These are phyloP conservation scores for Penicillium arizonense DNA, from an alignment of 495 filamentous ascomycete genomes.

Conservation along the genomic window DNA sequence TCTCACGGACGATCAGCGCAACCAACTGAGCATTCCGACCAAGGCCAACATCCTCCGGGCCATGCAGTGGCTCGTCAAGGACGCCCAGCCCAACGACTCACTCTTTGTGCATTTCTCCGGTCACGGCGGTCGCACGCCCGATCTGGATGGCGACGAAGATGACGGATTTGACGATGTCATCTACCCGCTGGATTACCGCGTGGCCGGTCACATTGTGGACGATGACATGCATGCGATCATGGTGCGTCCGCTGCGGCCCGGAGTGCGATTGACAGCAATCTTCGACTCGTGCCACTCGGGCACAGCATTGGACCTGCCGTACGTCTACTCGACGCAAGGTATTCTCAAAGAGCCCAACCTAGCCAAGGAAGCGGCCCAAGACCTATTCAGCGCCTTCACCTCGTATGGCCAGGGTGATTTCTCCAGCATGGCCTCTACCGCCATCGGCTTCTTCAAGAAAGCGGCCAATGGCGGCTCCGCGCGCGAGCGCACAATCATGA, in stretches of 20 bases:
- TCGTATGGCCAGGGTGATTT: conserved; percentile 88
- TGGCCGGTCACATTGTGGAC: conserved; percentile 90
- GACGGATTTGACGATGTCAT: conserved; percentile 98
- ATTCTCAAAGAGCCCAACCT: conserved; percentile 97
- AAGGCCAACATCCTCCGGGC: conserved; percentile 93
- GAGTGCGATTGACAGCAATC: conserved; percentile 91
- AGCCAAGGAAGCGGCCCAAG: conserved; percentile 94
- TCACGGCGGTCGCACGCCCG: conserved; percentile 92
- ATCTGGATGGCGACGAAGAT: conserved; percentile 92
- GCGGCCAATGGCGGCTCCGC: conserved; percentile 77
- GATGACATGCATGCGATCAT: conserved; percentile 98
- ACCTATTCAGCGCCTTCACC: conserved; percentile 80
- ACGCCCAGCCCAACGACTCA: conserved; percentile 91
- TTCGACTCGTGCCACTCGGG: conserved; percentile 99
- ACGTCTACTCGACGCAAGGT: conserved; percentile 93
- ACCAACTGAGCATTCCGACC: conserved; percentile 90
- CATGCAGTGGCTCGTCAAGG: conserved; percentile 98
- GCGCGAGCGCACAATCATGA: conserved; percentile 71
- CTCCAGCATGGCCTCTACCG: conserved; percentile 72
- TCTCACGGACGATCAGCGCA: conserved; percentile 92
- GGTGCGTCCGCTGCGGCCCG: conserved; percentile 79
- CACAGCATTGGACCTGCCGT: conserved; percentile 92
- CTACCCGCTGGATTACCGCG: conserved; percentile 91
- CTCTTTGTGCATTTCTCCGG: conserved; percentile 98
- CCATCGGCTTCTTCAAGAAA: conserved; percentile 90